Base-by-base conservation (phyloP, 805 yeast genomes). In the Saturnispora halmiae region DNA sequence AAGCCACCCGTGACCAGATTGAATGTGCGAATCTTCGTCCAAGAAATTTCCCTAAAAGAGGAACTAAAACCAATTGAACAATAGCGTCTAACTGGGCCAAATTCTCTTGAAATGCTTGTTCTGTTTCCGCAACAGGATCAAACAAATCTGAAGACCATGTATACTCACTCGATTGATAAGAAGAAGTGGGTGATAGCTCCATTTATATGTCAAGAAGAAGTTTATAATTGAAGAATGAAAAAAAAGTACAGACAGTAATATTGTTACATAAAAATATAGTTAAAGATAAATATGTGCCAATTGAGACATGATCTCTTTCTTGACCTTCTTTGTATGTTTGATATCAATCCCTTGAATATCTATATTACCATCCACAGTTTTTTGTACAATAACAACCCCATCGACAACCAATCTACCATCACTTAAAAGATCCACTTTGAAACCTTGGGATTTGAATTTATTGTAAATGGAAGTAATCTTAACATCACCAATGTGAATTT, bases 351-450 rank as follows among this genome's bases (percentile, higher is more conserved):
- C 97, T 51, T 90, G 95, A 11, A 92, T 78, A 4, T 81, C 64
- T n/a, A 90, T 72, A 52, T 81, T 81, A 33, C 96, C 94, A 36
- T 85, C 86, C 32, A 73, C 79, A 3, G 82, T 68, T 55, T 90
- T 90, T 41, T 85, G 66, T 7, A 92, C 76, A 1, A 84, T 79
- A 14, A 92, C 73, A 39, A 66, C 66, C 42, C 81, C 82, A 53
- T 88, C 88, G 33, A 94, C 82, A 11, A 88, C 94, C 30, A 92
- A 64, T 0, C 87, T 78, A 56, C 97, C 97, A 58, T 87, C 96
- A 41, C 96, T 94, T 58, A 82, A 77, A 58, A 90, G 86, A 54
- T 88, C 96, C 1, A 94, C 96, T 39, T 65, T 67, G 51, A 82
- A 74, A 36, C 84, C 82, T 41, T 64, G 60, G 4, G 68, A 63